Evolutionary conservation across 2,329 filamentous ascomycete genomes (phyloP), one percentile per base, ranked within the genome.

Genomic region (Sporothrix mexicana): DNA sequence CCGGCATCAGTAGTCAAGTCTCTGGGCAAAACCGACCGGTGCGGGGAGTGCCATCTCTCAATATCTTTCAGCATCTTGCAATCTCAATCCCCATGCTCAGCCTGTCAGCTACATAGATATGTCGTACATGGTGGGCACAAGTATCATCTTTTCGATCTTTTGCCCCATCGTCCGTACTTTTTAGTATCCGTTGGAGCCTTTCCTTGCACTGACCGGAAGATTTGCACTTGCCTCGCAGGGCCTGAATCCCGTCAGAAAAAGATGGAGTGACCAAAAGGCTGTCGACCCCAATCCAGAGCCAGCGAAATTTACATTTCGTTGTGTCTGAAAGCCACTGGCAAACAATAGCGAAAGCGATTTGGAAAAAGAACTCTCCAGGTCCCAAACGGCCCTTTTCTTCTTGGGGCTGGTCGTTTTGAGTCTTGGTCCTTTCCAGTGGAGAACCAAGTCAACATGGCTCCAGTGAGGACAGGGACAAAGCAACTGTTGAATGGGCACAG

Each of bases 371-470:
- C 13, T 1, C 6, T 17, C 41, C 15, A 43, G 9, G 2, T 12
- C 20, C 30, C 17, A 62, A 62, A 20, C 59, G 30, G 59, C 30
- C 59, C 59, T 62, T 62, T 62, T 62, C 15, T 43, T n/a, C 59
- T 62, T 62, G 59, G 15, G 30, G 36, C 30, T 36, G 59, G 36
- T 43, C 3, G 59, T 62, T 43, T 36, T 13, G 10, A 20, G 17
- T 62, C 17, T 43, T 62, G 59, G 30, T 17, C 17, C 17, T 17
- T 41, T 30, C 51, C 51, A 23, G 51, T 53, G 51, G 51, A 53
- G 51, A 53, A 53, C 30, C 30, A 36, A 23, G 17, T 23, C 51
- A n/a, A 53, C 51, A 53, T 17, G 51, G n/a, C 15, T 8, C 20
- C 51, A 7, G 15, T 51, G 47, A 51, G 47, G n/a, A 17, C 4